A percentile compares a stretch with the other conserved stretches of the same genome.
Evolutionary conservation across 257 asterid genomes (phyloP).

Genomic region (Anisodus acutangulus): DNA sequence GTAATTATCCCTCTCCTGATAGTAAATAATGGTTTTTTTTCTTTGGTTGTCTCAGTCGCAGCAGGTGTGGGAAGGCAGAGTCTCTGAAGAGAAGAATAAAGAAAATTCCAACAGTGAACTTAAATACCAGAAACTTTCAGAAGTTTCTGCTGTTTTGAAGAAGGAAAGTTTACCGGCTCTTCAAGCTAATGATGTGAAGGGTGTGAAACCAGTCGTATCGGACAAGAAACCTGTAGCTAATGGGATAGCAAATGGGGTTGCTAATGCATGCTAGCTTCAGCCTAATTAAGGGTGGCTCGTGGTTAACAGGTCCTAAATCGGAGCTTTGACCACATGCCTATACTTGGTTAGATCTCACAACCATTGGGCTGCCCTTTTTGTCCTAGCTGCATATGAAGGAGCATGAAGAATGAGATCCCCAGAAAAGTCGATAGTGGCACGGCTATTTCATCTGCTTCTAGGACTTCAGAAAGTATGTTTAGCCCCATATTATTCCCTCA

Average conservation of each 20-base stretch:
- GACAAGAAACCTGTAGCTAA: constrained; percentile 41
- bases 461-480: constrained; percentile 15
- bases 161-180: constrained; percentile 29
- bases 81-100: constrained; percentile 37
- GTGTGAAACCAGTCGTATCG: constrained; percentile 27
- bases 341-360: constrained; percentile 13
- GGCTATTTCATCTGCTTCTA: neutral
- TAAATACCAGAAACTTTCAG: constrained; percentile 35
- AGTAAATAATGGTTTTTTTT: neutral
- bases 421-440: neutral
- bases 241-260: constrained; percentile 42
- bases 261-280: constrained; percentile 52
- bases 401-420: neutral
- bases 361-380: constrained; percentile 26
- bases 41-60: constrained; percentile 23
- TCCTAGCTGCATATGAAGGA: constrained; percentile 12
- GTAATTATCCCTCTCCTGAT: neutral
- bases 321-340: neutral
- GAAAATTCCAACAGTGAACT: constrained; percentile 41
- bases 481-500: constrained; percentile 39
- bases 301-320: constrained; percentile 4
- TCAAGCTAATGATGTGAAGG: constrained; percentile 30
- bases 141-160: constrained; percentile 31
- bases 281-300: constrained; percentile 30
- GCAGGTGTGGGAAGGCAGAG: constrained; percentile 36